A percentile compares a stretch with the other conserved stretches of the same genome.
Evolutionary conservation across 768 basidiomycete species (phyloP).

Genomic region (Boletus tylopilopsis): DNA sequence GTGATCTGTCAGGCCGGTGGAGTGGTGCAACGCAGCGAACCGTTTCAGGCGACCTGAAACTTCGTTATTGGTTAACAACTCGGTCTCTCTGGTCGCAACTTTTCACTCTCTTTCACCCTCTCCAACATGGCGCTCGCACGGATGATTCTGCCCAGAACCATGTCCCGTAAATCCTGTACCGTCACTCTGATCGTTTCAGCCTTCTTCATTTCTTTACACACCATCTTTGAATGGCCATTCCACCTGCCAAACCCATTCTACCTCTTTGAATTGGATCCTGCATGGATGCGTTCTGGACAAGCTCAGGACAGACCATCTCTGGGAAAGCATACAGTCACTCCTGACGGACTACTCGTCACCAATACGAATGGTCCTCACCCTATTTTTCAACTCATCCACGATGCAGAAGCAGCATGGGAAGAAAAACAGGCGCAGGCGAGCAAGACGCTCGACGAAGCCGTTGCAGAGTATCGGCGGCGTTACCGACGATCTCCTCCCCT

Average conservation of each 20-base stretch:
- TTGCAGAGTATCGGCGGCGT: conserved; percentile 35
- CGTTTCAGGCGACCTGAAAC: too few relatives aligned
- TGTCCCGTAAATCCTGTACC: not conserved
- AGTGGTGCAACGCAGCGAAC: too few relatives aligned
- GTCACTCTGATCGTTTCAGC: not conserved
- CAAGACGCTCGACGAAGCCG: conserved; percentile 34
- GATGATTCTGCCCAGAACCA: not conserved
- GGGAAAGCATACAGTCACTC: conserved; percentile 18
- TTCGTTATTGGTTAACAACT: too few relatives aligned
- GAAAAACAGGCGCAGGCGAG: conserved; percentile 33
- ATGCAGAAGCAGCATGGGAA: conserved; percentile 37
- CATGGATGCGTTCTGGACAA: not conserved
- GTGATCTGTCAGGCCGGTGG: too few relatives aligned
- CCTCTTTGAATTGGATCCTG: not conserved
- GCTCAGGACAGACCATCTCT: not conserved
- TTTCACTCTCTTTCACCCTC: too few relatives aligned
- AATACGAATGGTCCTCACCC: conserved; percentile 38
- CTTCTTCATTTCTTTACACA: not conserved
- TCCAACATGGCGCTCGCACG: not conserved
- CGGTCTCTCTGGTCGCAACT: too few relatives aligned
- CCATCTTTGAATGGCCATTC: not conserved
- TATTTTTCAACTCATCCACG: conserved; percentile 38
- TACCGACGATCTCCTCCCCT: conserved; percentile 35
- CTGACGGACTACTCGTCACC: conserved; percentile 33
- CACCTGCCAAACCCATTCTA: not conserved